A percentile compares a stretch with the other conserved stretches of the same genome.
phyloP scores from a whole-genome alignment of 2,329 filamentous ascomycete species.

The Verticillium nonalfalfae region DNA sequence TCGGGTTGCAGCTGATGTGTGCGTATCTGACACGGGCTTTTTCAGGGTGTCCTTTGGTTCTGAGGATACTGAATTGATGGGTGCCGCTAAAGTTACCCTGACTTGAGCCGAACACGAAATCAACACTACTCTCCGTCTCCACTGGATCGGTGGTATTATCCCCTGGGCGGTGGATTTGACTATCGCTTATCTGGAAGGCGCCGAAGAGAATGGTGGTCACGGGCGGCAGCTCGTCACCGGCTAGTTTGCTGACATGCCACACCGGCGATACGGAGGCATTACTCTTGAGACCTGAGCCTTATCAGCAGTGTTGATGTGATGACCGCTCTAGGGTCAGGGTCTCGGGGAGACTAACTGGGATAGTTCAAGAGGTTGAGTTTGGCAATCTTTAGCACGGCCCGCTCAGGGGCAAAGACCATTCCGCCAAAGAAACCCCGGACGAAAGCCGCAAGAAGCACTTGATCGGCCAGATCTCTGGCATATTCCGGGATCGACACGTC shows the following conservation, averaged over 20 bases:
- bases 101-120: conserved; percentile 21
- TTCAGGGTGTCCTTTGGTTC: neutral
- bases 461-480: conserved; percentile 13
- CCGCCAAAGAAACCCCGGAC: conserved; percentile 22
- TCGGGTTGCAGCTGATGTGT: conserved; percentile 19
- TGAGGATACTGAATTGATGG: conserved; percentile 20
- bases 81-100: conserved; percentile 17
- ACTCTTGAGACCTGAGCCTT: neutral
- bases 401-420: conserved; percentile 18
- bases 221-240: conserved; percentile 6
- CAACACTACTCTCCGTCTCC: conserved; percentile 16
- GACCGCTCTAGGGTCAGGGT: no score
- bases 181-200: conserved; percentile 18
- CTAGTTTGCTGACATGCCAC: neutral
- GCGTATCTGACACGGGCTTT: conserved; percentile 11
- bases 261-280: neutral
- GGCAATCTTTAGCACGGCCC: conserved; percentile 6
- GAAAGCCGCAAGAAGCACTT: conserved; percentile 19
- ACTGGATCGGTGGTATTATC: neutral
- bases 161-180: neutral
- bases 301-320: no score
- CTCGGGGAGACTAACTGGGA: conserved; percentile 1
- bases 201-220: conserved; percentile 17
- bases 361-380: neutral
- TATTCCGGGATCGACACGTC: conserved; percentile 13